Base-by-base conservation (phyloP, 805 yeast species). In the Starmerella floricola region DNA sequence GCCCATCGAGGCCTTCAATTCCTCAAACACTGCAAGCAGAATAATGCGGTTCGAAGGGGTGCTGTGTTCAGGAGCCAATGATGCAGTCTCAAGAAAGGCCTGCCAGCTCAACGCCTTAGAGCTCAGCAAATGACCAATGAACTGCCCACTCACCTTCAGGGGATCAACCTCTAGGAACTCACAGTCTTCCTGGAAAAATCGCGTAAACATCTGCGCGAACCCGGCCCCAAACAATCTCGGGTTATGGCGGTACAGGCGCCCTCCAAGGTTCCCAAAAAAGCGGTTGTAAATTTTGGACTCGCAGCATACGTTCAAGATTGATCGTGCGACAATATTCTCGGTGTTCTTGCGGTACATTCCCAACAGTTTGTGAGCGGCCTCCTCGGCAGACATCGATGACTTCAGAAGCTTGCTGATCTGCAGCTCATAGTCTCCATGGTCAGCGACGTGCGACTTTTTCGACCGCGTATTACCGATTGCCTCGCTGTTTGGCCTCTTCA, bases 381-480 rank as follows among this genome's bases (percentile, higher is more conserved):
- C 98, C 51, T 84, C 94, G 4, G 87, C 76, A 0, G 93, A 78
- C 78, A 88, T 73, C 46, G 94, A 77, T 18, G 95, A 84, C 79
- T 83, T 85, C 8, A 91, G 18, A 26, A 41, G 15, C 15, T 13
- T 24, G 11, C 42, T 32, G 11, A 36, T 19, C 4, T n/a, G 33
- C 16, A 15, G 11, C 27, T 33, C 36, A n/a, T 33, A 33, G 27
- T 8, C 36, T 10, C 10, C 8, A n/a, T 11, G 16, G 33, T 10
- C 10, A 6, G 6, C 10, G 6, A 23, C 26, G 6, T 10, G 6
- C 26, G 26, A 10, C 26, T 23, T 23, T 23, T n/a, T n/a, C n/a
- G n/a, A n/a, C n/a, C n/a, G n/a, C n/a, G n/a, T n/a, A n/a, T n/a
- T n/a, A n/a, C n/a, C n/a, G n/a, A n/a, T n/a, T n/a, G n/a, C n/a